Conservation (phyloP, 2,329 filamentous ascomycete species). For the Capronia coronata region DNA sequence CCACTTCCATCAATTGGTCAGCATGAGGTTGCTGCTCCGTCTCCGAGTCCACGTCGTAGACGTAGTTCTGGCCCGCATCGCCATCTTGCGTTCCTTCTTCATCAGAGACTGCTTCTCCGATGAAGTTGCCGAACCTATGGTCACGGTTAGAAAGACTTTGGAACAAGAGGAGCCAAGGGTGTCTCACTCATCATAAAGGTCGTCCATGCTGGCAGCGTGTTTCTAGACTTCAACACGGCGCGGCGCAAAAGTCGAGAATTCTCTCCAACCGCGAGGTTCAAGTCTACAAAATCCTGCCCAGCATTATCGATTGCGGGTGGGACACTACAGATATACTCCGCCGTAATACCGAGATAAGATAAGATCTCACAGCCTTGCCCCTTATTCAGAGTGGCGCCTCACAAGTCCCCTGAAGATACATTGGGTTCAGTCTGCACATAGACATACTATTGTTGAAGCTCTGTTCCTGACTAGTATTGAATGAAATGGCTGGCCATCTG, state of each 20-base stretch:
- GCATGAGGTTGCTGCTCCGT: slow-evolving; percentile 56
- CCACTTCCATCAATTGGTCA: slow-evolving; percentile 85
- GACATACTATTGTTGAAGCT: no score
- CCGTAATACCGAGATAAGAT: background rate
- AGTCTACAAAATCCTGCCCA: slow-evolving; percentile 10
- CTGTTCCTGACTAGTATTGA: no score
- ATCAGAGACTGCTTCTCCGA: slow-evolving; percentile 84
- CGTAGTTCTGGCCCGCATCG: slow-evolving; percentile 74
- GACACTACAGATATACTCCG: background rate
- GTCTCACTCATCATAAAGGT: slow-evolving; percentile 79
- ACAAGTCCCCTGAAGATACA: background rate
- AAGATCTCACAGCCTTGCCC: background rate
- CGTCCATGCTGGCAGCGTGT: slow-evolving; percentile 11
- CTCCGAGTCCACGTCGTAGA: slow-evolving; percentile 62
- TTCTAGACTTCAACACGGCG: background rate
- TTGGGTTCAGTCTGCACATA: no score
- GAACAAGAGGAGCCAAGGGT: background rate
- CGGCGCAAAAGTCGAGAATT: slow-evolving; percentile 12
- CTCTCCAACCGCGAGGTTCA: slow-evolving; percentile 4
- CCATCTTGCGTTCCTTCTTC: slow-evolving; percentile 76
- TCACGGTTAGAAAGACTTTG: slow-evolving; percentile 5
- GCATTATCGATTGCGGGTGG: background rate
- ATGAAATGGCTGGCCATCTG: no score
- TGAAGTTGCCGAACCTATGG: slow-evolving; percentile 89
- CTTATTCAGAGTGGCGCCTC: no score